Conservation (phyloP, 192 early-diverging fungal species). For the Entomortierella lignicola region DNA sequence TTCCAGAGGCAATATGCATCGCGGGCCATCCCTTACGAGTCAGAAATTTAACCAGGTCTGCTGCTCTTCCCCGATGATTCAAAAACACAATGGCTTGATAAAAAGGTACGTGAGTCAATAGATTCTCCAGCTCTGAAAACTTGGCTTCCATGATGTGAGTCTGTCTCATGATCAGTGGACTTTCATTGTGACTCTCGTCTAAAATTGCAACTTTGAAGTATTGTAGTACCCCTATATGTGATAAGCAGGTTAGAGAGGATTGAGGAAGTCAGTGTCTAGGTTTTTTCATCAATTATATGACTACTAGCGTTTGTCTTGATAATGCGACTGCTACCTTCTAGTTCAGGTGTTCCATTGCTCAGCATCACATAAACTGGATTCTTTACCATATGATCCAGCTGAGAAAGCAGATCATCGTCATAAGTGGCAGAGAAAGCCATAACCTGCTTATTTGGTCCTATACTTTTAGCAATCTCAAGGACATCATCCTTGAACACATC, state of each 20-base stretch:
- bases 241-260: background rate
- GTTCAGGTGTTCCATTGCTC: constrained; percentile 57
- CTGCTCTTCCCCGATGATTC: constrained; percentile 62
- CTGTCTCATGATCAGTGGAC: constrained; percentile 33
- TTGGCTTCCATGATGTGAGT: constrained; percentile 59
- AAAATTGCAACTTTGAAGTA: constrained; percentile 53
- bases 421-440: constrained; percentile 73
- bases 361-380: constrained; percentile 64
- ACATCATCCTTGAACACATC: constrained; percentile 54
- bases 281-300: background rate
- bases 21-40: constrained; percentile 63
- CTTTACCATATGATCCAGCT: constrained; percentile 53
- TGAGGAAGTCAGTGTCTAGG: background rate
- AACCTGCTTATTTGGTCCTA: constrained; percentile 61
- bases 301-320: background rate
- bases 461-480: constrained; percentile 45
- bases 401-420: constrained; percentile 56
- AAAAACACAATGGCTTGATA: constrained; percentile 73
- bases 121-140: constrained; percentile 54
- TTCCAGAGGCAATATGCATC: constrained; percentile 59
- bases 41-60: constrained; percentile 61
- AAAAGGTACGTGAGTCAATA: constrained; percentile 63
- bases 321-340: constrained; percentile 55
- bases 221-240: constrained; percentile 60
- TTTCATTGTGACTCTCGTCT: constrained; percentile 14